Conservation (phyloP, 2,329 filamentous ascomycete species). For the Calonectria henricotiae region DNA sequence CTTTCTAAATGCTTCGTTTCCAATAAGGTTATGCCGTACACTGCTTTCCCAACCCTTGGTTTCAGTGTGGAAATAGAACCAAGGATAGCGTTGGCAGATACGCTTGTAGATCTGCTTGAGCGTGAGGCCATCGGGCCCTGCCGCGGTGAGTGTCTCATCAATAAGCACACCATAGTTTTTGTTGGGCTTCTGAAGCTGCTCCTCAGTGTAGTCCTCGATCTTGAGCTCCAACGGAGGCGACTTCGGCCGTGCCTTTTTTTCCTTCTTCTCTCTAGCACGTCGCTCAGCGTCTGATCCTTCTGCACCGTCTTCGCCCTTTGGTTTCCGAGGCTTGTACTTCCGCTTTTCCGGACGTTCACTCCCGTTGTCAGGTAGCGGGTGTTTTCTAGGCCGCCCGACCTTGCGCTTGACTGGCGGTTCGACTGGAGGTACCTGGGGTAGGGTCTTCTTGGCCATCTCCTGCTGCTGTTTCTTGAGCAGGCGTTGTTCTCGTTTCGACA, state of each 20-base stretch:
- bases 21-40: conserved; percentile 76
- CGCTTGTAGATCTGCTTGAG: conserved; percentile 77
- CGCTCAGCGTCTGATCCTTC: conserved; percentile 73
- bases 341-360: conserved; percentile 74
- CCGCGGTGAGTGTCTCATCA: conserved; percentile 72
- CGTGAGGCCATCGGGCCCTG: conserved; percentile 69
- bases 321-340: conserved; percentile 77
- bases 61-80: conserved; percentile 73
- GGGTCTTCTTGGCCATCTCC: conserved; percentile 67
- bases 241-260: conserved; percentile 73
- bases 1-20: conserved; percentile 75
- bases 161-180: conserved; percentile 76
- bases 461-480: conserved; percentile 73
- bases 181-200: conserved; percentile 74
- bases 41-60: conserved; percentile 79
- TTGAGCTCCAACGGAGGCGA: conserved; percentile 73
- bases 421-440: conserved; percentile 64
- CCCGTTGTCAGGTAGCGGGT: conserved; percentile 73
- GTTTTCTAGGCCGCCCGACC: conserved; percentile 77
- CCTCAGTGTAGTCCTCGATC: conserved; percentile 71
- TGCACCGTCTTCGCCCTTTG: conserved; percentile 68
- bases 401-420: conserved; percentile 75
- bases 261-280: conserved; percentile 72
- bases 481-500: conserved; percentile 84
- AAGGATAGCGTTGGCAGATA: conserved; percentile 73